A percentile compares a stretch with the other conserved stretches of the same genome.
These are phyloP conservation scores for Globisporangium nagaii DNA, from an alignment of 352 stramenopile species.

Conservation along the genomic window DNA sequence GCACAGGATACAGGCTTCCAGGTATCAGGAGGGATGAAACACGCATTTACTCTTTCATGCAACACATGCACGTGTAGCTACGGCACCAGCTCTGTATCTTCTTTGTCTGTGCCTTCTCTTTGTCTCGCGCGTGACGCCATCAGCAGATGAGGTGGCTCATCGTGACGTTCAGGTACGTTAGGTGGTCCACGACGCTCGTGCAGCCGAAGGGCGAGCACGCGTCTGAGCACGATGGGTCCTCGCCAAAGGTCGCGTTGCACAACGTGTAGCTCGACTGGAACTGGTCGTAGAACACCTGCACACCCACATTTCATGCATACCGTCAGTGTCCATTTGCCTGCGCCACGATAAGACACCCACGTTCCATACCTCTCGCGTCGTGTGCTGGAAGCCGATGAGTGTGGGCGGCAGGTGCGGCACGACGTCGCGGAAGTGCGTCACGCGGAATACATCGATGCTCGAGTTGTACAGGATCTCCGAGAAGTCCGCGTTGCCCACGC, in stretches of 20 bases:
- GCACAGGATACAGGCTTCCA: neutral
- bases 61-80: neutral
- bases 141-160: conserved; percentile 87
- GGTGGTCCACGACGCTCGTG: conserved; percentile 80
- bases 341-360: no score
- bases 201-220: conserved; percentile 68
- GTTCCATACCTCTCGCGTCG: conserved; percentile 40
- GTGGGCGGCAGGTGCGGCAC: conserved; percentile 74
- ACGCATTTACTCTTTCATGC: conserved; percentile 2
- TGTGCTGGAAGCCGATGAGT: conserved; percentile 74
- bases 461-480: conserved; percentile 42
- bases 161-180: conserved; percentile 85
- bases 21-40: neutral
- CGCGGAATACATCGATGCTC: conserved; percentile 54
- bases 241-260: conserved; percentile 49
- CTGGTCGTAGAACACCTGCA: conserved; percentile 79
- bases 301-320: neutral
- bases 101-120: neutral
- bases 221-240: conserved; percentile 67
- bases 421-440: conserved; percentile 76
- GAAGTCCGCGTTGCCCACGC: conserved; percentile 69
- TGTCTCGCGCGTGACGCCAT: neutral
- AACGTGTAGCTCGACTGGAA: conserved; percentile 57
- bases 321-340: neutral
- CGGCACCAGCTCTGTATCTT: neutral